Percentiles rank a stretch among this genome's conserved stretches.
These are phyloP conservation scores for Penicillium robsamsonii DNA, from an alignment of 495 filamentous ascomycete species.

Conservation along the genomic window DNA sequence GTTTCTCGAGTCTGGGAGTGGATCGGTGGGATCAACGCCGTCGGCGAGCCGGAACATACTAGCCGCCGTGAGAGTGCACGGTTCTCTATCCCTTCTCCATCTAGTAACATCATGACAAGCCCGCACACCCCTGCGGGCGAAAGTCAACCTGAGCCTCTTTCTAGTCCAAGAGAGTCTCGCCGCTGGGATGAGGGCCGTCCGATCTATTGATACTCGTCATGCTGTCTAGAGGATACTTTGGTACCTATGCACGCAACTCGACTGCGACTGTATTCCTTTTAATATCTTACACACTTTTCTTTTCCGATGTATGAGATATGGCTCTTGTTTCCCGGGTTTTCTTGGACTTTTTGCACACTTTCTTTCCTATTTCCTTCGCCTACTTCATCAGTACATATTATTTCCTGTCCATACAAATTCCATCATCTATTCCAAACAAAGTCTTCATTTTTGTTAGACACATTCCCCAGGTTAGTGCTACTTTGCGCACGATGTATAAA, in stretches of 20 bases:
- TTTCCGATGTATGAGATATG: constrained; percentile 16
- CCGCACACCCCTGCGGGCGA: constrained; percentile 40
- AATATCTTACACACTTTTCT: constrained; percentile 18
- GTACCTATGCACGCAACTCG: constrained; percentile 13
- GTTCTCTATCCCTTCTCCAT: constrained; percentile 28
- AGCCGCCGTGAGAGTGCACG: constrained; percentile 46
- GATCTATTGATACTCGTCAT: constrained; percentile 52
- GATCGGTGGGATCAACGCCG: constrained; percentile 68
- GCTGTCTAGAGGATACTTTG: neutral
- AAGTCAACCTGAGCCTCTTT: constrained; percentile 17
- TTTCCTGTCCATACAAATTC: constrained; percentile 6
- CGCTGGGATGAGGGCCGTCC: constrained; percentile 64
- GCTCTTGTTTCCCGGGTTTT: constrained; percentile 6
- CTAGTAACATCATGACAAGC: constrained; percentile 18
- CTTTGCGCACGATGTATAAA: neutral
- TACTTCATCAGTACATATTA: constrained; percentile 20
- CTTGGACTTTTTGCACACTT: neutral
- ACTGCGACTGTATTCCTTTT: constrained; percentile 10
- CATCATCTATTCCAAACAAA: neutral
- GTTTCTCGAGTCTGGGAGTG: constrained; percentile 92
- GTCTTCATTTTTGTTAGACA: neutral
- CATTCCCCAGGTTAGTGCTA: neutral
- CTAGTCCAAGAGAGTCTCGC: constrained; percentile 39
- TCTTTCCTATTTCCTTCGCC: neutral
- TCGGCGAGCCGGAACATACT: constrained; percentile 35